Base-by-base conservation (phyloP, 768 basidiomycete genomes). In the Rhodotorula graminis region DNA sequence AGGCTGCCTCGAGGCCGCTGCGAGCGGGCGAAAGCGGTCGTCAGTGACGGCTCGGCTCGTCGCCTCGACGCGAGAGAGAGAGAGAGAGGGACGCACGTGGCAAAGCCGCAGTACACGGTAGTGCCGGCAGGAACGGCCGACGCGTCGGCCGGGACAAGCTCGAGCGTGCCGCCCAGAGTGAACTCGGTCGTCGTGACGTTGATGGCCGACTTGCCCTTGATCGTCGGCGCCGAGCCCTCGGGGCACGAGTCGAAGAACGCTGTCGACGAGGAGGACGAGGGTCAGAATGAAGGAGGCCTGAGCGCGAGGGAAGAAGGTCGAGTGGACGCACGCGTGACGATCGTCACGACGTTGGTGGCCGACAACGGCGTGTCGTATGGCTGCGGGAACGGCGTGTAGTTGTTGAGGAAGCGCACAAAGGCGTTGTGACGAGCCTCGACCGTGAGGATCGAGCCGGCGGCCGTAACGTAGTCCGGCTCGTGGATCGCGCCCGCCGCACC, bases 301-400 rank as follows among this genome's bases (percentile, higher is more conserved):
- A 50, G 42, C 25, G 53, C 21, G 16, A 12, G 37, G 29, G 23
- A 25, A 4, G 42, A 58, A 37, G 42, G 40, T 37, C 37, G 37
- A 9, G 55, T 58, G 25, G 50, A 52, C 50, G 50, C 50, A 52
- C 50, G 65, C 33, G 83, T 82, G 76, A 70, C 80, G 46, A 84
- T 79, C 61, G 78, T 80, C 72, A 80, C 87, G 78, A 89, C 87
- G 78, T 87, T 85, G 11, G 86, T 80, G 5, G 84, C 84, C 60
- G 84, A 85, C 86, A 87, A 88, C 1, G 87, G 84, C 29, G 84
- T 82, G 42, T 81, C 79, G 25, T 85, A 82, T 1, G 85, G 84
- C 72, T 83, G 81, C 33, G 89, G 80, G 87, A 87, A 89, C 2
- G 84, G 82, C 31, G 86, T 83, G 68, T 89, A 88, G 47, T 86